Base-by-base conservation (phyloP, 371 early-diverging fungal genomes). In the Mortierella sp. region DNA sequence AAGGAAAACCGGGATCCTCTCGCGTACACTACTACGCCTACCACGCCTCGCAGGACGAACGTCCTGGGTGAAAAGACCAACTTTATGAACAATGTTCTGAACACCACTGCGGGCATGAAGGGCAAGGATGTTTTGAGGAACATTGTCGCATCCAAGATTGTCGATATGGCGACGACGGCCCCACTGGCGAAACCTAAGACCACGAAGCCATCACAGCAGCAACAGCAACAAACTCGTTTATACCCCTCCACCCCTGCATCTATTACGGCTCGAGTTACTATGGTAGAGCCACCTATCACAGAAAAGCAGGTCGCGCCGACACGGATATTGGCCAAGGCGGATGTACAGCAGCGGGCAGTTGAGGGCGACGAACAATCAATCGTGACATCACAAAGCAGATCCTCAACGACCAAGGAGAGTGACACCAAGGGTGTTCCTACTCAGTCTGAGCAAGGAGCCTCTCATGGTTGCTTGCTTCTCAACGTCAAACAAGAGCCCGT, bases 1-100 rank as follows among this genome's bases (percentile, higher is more conserved):
- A 83, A 83, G 63, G 83, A 83, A 45, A 83, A 83, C 54, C 75
- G 63, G 31, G 70, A 83, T 70, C 83, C 83, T 10, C 34, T 71
- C 5, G 82, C 44, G 8, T 16, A 19, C 19, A 16, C 38, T 16
- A 16, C 63, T 14, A 26, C 63, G 4, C 19, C 63, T 19, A 6
- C 19, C 10, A 9, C 14, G 4, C 26, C 72, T 7, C 42, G 72
- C 14, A 38, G 38, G 44, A 74, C 54, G 6, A 54, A 28, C 10
- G 82, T 73, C 7, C 75, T 81, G 1, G 72, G 75, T 31, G 78
- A 81, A 24, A 75, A 42, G 72, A 81, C 82, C 55, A 81, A 81
- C 47, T 26, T 50, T 24, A n/a, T 48, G 31, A 77, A 77, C 13
- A 81, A 73, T 19, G 50, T 70, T 28, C 28, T 73, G 14, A 68